Conservation (phyloP, 2,329 filamentous ascomycete genomes). For the Pseudonectria buxi region DNA sequence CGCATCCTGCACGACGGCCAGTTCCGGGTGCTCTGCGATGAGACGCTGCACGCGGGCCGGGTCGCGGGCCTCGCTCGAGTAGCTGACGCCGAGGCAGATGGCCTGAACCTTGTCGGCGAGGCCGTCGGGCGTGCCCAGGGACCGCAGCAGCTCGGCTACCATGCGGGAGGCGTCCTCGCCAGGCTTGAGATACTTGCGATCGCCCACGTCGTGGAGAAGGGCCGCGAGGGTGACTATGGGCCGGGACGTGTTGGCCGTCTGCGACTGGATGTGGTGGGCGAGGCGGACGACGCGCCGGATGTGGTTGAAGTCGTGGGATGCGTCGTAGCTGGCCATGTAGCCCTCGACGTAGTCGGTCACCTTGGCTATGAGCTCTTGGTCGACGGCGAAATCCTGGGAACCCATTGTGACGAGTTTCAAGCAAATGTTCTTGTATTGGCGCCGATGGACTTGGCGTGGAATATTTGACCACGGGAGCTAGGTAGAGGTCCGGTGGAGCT, state of each 20-base stretch:
- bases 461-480: background rate
- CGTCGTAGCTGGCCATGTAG: slow-evolving; percentile 75
- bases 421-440: background rate
- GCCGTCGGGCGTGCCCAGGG: slow-evolving; percentile 46
- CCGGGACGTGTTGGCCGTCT: slow-evolving; percentile 33
- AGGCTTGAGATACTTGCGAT: slow-evolving; percentile 67
- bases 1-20: slow-evolving; percentile 81
- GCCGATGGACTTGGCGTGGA: background rate
- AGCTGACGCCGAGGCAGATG: slow-evolving; percentile 72
- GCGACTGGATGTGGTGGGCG: slow-evolving; percentile 56
- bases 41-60: slow-evolving; percentile 53
- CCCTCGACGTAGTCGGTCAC: slow-evolving; percentile 58
- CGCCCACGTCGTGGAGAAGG: slow-evolving; percentile 81
- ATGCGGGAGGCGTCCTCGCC: slow-evolving; percentile 51
- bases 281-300: slow-evolving; percentile 74
- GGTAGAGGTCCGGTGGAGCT: too few relatives aligned
- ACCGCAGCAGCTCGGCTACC: slow-evolving; percentile 48
- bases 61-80: slow-evolving; percentile 64
- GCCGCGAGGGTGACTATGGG: slow-evolving; percentile 61
- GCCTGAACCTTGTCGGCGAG: slow-evolving; percentile 63
- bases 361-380: slow-evolving; percentile 43
- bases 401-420: slow-evolving; percentile 14
- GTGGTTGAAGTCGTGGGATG: slow-evolving; percentile 82
- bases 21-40: slow-evolving; percentile 54
- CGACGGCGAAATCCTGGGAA: slow-evolving; percentile 17